Conservation (phyloP, 2,329 filamentous ascomycete genomes). For the Ascochyta clinopodiicola region DNA sequence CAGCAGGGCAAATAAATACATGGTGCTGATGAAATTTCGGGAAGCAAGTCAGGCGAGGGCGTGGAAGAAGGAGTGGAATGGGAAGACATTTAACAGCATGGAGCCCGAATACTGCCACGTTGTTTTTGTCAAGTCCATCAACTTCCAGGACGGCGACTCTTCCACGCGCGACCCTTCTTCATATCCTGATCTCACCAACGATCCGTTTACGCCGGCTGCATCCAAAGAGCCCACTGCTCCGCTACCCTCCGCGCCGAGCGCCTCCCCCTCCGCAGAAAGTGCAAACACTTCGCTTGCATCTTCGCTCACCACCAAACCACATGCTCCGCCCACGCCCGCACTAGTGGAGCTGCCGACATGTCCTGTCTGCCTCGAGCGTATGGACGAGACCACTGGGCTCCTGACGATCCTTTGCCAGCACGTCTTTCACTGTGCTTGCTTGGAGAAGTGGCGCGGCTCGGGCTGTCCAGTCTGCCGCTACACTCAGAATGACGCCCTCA, state of each 20-base stretch:
- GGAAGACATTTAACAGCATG: slow-evolving; percentile 89
- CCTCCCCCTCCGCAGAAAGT: slow-evolving; percentile 42
- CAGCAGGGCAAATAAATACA: slow-evolving; percentile 84
- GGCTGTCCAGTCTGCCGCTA: slow-evolving; percentile 96
- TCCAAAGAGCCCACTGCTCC: slow-evolving; percentile 45
- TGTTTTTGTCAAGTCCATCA: slow-evolving; percentile 91
- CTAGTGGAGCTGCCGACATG: slow-evolving; percentile 93
- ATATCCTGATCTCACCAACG: slow-evolving; percentile 68
- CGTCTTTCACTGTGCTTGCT: slow-evolving; percentile 94
- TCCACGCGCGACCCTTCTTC: slow-evolving; percentile 53
- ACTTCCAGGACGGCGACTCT: slow-evolving; percentile 71
- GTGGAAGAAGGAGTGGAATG: slow-evolving; percentile 89
- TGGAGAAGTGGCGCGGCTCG: slow-evolving; percentile 93
- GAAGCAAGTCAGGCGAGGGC: slow-evolving; percentile 74
- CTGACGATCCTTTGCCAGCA: slow-evolving; percentile 97
- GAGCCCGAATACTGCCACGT: slow-evolving; percentile 96
- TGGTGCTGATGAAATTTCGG: slow-evolving; percentile 94
- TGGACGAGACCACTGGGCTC: slow-evolving; percentile 96
- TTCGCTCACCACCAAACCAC: slow-evolving; percentile 64
- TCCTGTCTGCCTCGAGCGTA: slow-evolving; percentile 93
- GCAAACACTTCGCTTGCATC: slow-evolving; percentile 39
- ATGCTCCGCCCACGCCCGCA: slow-evolving; percentile 79
- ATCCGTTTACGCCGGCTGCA: slow-evolving; percentile 68
- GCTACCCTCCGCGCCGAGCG: slow-evolving; percentile 36
- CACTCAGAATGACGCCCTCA: slow-evolving; percentile 67